Base-by-base conservation (phyloP, 495 filamentous ascomycete species). In the Hamigera avellanea region DNA sequence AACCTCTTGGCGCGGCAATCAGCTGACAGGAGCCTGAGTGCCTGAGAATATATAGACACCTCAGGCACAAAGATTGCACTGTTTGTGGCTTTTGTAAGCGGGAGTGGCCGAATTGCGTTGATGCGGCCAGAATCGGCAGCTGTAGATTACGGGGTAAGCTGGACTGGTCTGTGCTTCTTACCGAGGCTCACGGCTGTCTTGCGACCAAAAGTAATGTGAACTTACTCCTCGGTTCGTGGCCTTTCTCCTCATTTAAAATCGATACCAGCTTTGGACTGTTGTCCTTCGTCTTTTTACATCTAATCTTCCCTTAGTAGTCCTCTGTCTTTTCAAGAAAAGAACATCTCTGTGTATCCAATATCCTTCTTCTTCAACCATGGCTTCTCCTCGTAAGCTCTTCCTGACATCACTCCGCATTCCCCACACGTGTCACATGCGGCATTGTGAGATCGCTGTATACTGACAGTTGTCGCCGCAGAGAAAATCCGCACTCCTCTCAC, bases 401-500 rank as follows among this genome's bases (percentile, higher is more conserved):
- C 26, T 12, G 8, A 26, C 34, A 32, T n/a, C 12, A 32, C 27
- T 39, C 37, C 21, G 34, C 45, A 28, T 34, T 36, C 35, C 26
- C 34, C 37, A 19, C n/a, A n/a, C n/a, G n/a, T n/a, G n/a, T 40
- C 41, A 39, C 48, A 52, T 50, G 45, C 44, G 37, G 46, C 19
- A 30, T 14, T 7, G 19, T n/a, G 36, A 19, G 14, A 21, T 16
- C 26, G 40, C 23, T 28, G 33, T 26, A 28, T 47, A 28, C 58
- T 66, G 40, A 64, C 42, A 19, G 28, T 37, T 16, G 38, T 15
- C 33, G 19, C 13, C 14, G 28, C 62, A 93, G 86, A 91, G 66
- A 67, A 80, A 67, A 78, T 94, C 61, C 81, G 81, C 47, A 96
- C 89, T 23, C 76, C 83, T 35, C 66, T 86, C 54, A 98, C 91